Conservation (phyloP, 352 stramenopile genomes). For the Pythium monospermum region DNA sequence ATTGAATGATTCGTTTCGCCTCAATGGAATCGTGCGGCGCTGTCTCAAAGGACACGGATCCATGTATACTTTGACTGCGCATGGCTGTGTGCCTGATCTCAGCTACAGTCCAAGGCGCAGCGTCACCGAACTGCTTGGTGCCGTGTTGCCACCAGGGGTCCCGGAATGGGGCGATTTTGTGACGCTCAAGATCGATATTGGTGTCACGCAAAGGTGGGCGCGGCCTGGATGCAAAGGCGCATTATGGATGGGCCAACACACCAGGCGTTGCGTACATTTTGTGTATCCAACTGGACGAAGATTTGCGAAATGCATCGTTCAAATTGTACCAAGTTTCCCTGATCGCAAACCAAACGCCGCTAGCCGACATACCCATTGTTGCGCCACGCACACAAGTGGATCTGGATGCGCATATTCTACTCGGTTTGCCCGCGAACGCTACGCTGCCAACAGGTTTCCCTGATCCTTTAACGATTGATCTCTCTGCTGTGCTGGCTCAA, state of each 20-base stretch:
- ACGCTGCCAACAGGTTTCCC: background rate
- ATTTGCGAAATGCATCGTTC: background rate
- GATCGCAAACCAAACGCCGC: background rate
- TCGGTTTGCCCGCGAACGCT: background rate
- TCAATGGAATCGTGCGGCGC: too few species aligned
- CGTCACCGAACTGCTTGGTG: background rate
- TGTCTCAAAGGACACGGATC: background rate
- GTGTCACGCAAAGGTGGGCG: background rate
- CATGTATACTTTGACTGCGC: background rate
- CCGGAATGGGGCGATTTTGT: background rate
- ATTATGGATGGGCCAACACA: background rate
- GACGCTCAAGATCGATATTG: constrained; percentile 1
- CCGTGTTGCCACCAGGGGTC: background rate
- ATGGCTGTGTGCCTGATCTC: background rate
- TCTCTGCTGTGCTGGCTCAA: background rate
- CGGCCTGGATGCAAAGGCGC: background rate
- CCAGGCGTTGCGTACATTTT: background rate
- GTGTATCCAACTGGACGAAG: background rate
- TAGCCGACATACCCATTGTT: background rate
- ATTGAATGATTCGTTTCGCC: too few species aligned
- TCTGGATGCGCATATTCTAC: background rate
- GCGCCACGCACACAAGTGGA: background rate
- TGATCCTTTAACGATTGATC: background rate
- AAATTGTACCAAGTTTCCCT: background rate
- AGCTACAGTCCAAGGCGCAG: background rate